Percentiles rank a stretch among this genome's conserved stretches.
phyloP scores from a whole-genome alignment of 2,329 filamentous ascomycete genomes.

The Aspergillus neoniger region DNA sequence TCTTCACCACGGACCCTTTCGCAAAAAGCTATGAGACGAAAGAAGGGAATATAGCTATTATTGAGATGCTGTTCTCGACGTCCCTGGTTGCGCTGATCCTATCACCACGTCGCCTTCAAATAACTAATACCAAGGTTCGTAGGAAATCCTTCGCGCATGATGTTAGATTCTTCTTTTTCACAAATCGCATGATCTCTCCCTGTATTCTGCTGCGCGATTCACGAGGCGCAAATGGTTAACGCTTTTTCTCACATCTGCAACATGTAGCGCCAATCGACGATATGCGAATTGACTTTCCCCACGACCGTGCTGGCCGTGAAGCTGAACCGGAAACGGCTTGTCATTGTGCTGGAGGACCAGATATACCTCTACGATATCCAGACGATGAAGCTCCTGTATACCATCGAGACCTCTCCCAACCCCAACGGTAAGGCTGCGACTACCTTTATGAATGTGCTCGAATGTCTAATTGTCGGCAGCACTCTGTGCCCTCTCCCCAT shows the following conservation, averaged over 20 bases:
- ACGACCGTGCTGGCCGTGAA: conserved; percentile 94
- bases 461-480: conserved; percentile 50
- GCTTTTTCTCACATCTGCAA: conserved; percentile 1
- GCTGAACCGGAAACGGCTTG: conserved; percentile 88
- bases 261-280: conserved; percentile 70
- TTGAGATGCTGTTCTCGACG: conserved; percentile 99
- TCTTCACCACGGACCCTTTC: conserved; percentile 96
- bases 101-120: conserved; percentile 87
- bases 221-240: conserved; percentile 16
- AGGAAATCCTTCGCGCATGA: conserved; percentile 9
- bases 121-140: conserved; percentile 92
- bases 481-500: conserved; percentile 89
- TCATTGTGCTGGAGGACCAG: conserved; percentile 91
- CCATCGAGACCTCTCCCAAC: conserved; percentile 92
- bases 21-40: conserved; percentile 92
- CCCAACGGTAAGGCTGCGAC: conserved; percentile 60
- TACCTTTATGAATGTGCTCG: neutral
- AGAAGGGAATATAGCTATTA: conserved; percentile 90
- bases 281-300: conserved; percentile 97
- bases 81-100: conserved; percentile 92
- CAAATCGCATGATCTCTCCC: neutral
- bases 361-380: conserved; percentile 99
- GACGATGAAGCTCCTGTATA: conserved; percentile 94
- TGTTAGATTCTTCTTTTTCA: neutral
- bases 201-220: neutral